Evolutionary conservation across 2,329 filamentous ascomycete species (phyloP).

Genomic region (Phyllosticta capitalensis): DNA sequence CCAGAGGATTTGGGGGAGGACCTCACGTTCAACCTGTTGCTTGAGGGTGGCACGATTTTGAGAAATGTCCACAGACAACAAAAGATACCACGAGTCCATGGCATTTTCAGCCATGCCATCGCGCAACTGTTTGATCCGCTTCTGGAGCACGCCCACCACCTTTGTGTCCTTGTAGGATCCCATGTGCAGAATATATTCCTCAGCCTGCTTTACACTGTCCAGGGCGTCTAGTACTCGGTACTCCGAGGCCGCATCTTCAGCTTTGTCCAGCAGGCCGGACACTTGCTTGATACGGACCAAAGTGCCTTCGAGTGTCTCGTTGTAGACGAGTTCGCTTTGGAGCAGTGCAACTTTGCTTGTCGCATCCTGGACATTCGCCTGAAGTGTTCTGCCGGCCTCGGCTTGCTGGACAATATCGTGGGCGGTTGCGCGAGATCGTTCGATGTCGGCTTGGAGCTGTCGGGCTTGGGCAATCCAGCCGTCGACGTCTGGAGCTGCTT

Average conservation of each 20-base stretch:
- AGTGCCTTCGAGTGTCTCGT: slow-evolving; percentile 41
- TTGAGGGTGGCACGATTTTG: slow-evolving; percentile 48
- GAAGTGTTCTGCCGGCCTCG: slow-evolving; percentile 55
- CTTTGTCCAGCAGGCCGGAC: slow-evolving; percentile 39
- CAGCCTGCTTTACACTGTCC: slow-evolving; percentile 38
- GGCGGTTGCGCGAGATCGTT: slow-evolving; percentile 67
- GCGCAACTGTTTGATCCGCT: slow-evolving; percentile 57
- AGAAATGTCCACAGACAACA: slow-evolving; percentile 54
- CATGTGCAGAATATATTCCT: slow-evolving; percentile 49
- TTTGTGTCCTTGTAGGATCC: slow-evolving; percentile 53
- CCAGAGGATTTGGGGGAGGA: background rate
- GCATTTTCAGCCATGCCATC: slow-evolving; percentile 57
- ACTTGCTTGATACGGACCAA: slow-evolving; percentile 44
- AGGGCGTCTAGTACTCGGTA: slow-evolving; percentile 40
- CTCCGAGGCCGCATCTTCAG: slow-evolving; percentile 35
- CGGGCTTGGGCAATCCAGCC: slow-evolving; percentile 81
- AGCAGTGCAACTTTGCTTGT: slow-evolving; percentile 46
- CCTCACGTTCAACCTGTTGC: slow-evolving; percentile 42
- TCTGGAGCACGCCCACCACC: slow-evolving; percentile 54
- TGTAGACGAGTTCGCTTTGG: slow-evolving; percentile 51
- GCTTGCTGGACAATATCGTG: slow-evolving; percentile 72
- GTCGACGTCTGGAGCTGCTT: slow-evolving; percentile 69
- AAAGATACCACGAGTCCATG: slow-evolving; percentile 58
- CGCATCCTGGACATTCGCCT: slow-evolving; percentile 55
- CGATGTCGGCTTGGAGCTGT: slow-evolving; percentile 75